Conservation (phyloP, 2,329 filamentous ascomycete species). For the Byssoonygena ceratinophila region DNA sequence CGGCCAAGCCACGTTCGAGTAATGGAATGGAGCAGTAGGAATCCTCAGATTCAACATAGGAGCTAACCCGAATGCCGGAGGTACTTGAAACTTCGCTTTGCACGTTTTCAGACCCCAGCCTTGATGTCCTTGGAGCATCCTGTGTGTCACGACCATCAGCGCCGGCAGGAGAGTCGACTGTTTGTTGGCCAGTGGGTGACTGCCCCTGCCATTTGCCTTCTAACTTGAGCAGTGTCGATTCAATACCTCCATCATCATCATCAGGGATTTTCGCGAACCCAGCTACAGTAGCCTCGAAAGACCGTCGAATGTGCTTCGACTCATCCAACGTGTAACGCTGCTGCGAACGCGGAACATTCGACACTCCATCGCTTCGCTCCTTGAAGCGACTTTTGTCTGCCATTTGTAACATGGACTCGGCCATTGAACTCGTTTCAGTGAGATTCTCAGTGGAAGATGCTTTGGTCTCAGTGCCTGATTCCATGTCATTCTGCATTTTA, state of each 20-base stretch:
- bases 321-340: constrained; percentile 6
- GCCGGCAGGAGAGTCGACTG: background rate
- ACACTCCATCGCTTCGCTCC: background rate
- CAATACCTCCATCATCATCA: constrained; percentile 78
- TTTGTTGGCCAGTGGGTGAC: constrained; percentile 17
- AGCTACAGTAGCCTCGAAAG: constrained; percentile 80
- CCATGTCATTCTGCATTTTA: constrained; percentile 46
- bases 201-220: constrained; percentile 70
- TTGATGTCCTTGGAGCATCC: background rate
- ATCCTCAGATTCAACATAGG: constrained; percentile 52
- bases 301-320: constrained; percentile 43
- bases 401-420: constrained; percentile 25
- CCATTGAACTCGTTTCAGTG: constrained; percentile 28
- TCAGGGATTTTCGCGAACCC: constrained; percentile 82
- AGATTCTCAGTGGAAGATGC: constrained; percentile 36
- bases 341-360: background rate
- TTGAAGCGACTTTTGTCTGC: constrained; percentile 9
- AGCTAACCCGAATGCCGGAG: constrained; percentile 24
- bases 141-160: background rate
- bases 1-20: constrained; percentile 52
- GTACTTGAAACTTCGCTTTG: background rate
- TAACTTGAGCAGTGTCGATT: constrained; percentile 82
- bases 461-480: constrained; percentile 34
- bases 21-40: constrained; percentile 70
- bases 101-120: background rate